Conservation (phyloP, 2,329 filamentous ascomycete species). For the Pezizomycotina sp. region DNA sequence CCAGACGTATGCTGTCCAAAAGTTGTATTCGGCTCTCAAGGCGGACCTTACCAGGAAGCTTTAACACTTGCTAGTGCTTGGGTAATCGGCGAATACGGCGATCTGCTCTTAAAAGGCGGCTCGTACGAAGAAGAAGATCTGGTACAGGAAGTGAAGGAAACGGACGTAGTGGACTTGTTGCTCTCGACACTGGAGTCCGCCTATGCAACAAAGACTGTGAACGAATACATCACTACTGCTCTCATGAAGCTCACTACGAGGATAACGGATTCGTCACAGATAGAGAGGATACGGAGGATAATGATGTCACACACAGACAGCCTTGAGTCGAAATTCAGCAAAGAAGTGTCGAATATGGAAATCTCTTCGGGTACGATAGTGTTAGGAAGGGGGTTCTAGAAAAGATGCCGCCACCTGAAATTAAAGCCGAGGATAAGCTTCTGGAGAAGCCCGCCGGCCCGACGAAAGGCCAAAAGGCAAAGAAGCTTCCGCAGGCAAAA, state of each 20-base stretch:
- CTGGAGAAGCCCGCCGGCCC: constrained; percentile 48
- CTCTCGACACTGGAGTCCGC: constrained; percentile 82
- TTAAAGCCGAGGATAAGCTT: constrained; percentile 81
- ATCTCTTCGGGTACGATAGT: constrained; percentile 79
- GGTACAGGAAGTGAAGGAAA: constrained; percentile 55
- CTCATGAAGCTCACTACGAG: constrained; percentile 89
- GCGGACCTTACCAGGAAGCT: constrained; percentile 97
- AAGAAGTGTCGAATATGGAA: constrained; percentile 83
- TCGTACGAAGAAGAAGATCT: constrained; percentile 77
- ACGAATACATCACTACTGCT: constrained; percentile 89
- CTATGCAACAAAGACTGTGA: constrained; percentile 78
- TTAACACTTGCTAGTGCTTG: constrained; percentile 83
- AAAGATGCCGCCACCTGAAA: constrained; percentile 94
- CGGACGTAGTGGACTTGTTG: constrained; percentile 86
- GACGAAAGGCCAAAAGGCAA: constrained; percentile 47
- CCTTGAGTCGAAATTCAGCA: constrained; percentile 93
- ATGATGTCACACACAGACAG: constrained; percentile 66
- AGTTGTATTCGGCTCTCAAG: constrained; percentile 76
- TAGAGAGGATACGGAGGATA: constrained; percentile 68
- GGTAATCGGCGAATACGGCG: constrained; percentile 95
- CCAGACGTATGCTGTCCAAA: constrained; percentile 92
- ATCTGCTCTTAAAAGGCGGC: constrained; percentile 71
- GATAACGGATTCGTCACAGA: constrained; percentile 63
- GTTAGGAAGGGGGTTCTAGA: constrained; percentile 81
- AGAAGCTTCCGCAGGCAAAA: constrained; percentile 10